Base-by-base conservation (phyloP, 2,329 filamentous ascomycete genomes). In the Ascochyta rabiei region DNA sequence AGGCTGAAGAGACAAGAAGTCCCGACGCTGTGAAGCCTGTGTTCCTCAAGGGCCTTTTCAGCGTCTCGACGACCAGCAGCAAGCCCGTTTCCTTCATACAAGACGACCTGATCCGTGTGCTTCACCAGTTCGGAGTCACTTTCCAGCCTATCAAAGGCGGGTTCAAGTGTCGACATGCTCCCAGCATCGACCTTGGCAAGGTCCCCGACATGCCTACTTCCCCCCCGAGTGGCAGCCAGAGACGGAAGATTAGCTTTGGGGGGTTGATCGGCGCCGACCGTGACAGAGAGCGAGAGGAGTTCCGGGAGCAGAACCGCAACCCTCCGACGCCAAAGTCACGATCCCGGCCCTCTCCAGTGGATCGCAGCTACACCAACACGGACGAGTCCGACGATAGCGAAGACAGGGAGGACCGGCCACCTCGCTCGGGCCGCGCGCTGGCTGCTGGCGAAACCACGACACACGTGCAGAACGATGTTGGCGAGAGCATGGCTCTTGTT, bases 11-110 rank as follows among this genome's bases (percentile, higher is more conserved):
- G 57, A 86, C 61, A 19, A 75, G 77, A 21, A 88, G 85, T 63
- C 87, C 89, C 5, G 91, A 96, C 63, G 85, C 93, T 57, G 88
- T 93, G 48, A 97, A 96, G 74, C 95, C 95, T 0, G 95, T 98
- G 3, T 98, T 89, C 74, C 84, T 99, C 53, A 99, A 98, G 76
- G 95, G 95, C 4, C 82, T 99, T 16, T 98, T 99, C 78, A 98
- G 93, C 68, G 95, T 98, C 48, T 96, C 91, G 4, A 99, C 95
- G 0, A 99, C 95, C 6, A 97, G 92, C 53, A 95, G 88, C 70
- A 96, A 96, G 71, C 91, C 93, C 1, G 85, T 98, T 10, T 81
- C 87, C 1, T 86, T 91, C 55, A 99, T 99, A 59, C 87, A 93
- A 34, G 81, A 86, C 6, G 95, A 99, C 71, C 90, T 99, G 64